These are phyloP conservation scores for Cardiospermum halicacabum DNA, from an alignment of 345 rosid genomes.

Conservation along the genomic window DNA sequence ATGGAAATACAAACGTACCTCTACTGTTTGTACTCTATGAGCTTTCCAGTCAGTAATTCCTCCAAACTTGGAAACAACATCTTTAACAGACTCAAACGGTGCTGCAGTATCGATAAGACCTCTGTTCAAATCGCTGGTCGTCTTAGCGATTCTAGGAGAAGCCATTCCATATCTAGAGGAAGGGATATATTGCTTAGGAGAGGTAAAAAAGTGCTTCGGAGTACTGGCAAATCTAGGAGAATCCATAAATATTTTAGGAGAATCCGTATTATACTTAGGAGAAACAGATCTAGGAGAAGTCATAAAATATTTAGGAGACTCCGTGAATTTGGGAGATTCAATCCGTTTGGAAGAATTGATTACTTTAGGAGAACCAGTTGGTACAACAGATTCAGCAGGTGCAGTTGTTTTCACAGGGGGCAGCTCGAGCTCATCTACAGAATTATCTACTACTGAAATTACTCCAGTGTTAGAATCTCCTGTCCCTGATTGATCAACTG, in stretches of 20 bases:
- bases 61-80: constrained; percentile 92
- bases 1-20: constrained; percentile 38
- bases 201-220: constrained; percentile 19
- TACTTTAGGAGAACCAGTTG: background rate
- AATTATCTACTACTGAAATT: constrained; percentile 4
- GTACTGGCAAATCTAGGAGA: constrained; percentile 27
- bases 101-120: constrained; percentile 78
- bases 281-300: constrained; percentile 2
- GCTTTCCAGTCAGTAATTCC: constrained; percentile 99
- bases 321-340: constrained; percentile 15
- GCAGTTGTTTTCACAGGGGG: constrained; percentile 23
- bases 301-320: background rate
- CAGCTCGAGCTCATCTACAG: constrained; percentile 27
- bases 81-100: constrained; percentile 92
- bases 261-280: constrained; percentile 4
- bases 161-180: constrained; percentile 23
- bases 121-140: constrained; percentile 33
- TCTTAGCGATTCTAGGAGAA: constrained; percentile 28
- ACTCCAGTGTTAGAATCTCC: constrained; percentile 18
- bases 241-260: constrained; percentile 16
- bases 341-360: background rate
- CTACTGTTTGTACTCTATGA: constrained; percentile 67
- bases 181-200: constrained; percentile 6
- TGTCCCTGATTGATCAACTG: constrained; percentile 17
- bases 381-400: constrained; percentile 21